Percentiles rank a stretch among this genome's conserved stretches.
Evolutionary conservation across 495 filamentous ascomycete genomes (phyloP).

Genomic region (Podospora australis): DNA sequence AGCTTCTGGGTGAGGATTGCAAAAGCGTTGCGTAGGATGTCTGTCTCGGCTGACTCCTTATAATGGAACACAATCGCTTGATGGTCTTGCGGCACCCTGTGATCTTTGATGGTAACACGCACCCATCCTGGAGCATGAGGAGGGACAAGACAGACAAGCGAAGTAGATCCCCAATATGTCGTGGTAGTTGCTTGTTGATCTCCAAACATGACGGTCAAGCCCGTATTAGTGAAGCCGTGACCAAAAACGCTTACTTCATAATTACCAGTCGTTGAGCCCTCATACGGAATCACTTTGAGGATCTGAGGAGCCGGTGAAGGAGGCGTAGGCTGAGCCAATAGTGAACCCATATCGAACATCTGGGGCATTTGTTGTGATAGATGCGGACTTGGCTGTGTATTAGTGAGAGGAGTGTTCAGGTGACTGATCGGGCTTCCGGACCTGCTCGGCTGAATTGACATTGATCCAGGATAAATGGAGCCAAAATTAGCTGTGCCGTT

Average conservation of each 20-base stretch:
- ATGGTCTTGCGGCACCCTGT: too few relatives aligned
- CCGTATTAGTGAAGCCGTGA: slow-evolving; percentile 68
- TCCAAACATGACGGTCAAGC: slow-evolving; percentile 83
- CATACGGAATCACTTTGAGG: slow-evolving; percentile 67
- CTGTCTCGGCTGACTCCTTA: slow-evolving; percentile 68
- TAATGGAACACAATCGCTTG: slow-evolving; percentile 82
- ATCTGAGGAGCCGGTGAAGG: slow-evolving; percentile 5
- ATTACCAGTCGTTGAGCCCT: slow-evolving; percentile 75
- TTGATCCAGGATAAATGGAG: background rate
- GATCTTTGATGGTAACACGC: slow-evolving; percentile 60
- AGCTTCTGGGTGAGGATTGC: slow-evolving; percentile 52
- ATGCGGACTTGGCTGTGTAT: background rate
- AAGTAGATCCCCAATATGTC: slow-evolving; percentile 74
- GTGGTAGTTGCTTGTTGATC: slow-evolving; percentile 69
- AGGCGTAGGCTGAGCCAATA: background rate
- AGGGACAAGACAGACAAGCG: slow-evolving; percentile 78
- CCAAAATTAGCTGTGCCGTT: too few relatives aligned
- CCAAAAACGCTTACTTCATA: slow-evolving; percentile 82
- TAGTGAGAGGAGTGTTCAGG: background rate
- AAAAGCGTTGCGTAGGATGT: slow-evolving; percentile 57
- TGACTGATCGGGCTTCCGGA: background rate
- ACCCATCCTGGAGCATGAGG: slow-evolving; percentile 66
- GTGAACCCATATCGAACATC: background rate
- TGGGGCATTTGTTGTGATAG: too few relatives aligned
- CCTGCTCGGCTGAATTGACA: background rate